Percentiles rank a stretch among this genome's conserved stretches.
Evolutionary conservation across 2,329 filamentous ascomycete species (phyloP).

Genomic region (Aotearoamyces nothofagi): DNA sequence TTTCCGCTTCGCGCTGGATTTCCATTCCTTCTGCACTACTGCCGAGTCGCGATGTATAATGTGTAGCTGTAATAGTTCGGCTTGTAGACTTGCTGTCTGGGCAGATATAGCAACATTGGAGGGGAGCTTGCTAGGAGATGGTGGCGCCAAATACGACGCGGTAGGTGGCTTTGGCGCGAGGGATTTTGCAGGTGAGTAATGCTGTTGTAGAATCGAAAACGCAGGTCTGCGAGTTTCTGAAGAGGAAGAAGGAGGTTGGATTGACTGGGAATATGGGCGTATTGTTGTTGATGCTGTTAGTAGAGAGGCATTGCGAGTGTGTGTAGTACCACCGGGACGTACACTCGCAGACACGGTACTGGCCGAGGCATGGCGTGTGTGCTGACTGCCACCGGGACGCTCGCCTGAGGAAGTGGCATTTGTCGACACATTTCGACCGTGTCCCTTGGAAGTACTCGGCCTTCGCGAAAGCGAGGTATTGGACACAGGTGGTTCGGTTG

Average conservation of each 20-base stretch:
- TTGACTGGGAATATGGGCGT: slow-evolving; percentile 7
- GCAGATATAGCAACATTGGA: slow-evolving; percentile 42
- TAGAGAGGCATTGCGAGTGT: slow-evolving; percentile 14
- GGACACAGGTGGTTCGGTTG: slow-evolving; percentile 1
- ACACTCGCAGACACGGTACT: slow-evolving; percentile 10
- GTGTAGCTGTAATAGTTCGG: slow-evolving; percentile 50
- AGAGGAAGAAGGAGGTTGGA: slow-evolving; percentile 3
- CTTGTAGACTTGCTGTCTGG: slow-evolving; percentile 42
- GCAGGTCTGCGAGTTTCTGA: slow-evolving; percentile 10
- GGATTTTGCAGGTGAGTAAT: slow-evolving; percentile 49
- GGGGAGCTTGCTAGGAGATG: slow-evolving; percentile 45
- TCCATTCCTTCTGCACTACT: slow-evolving; percentile 32
- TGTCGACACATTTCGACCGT: background rate
- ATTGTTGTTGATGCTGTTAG: slow-evolving; percentile 8
- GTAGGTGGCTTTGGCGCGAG: slow-evolving; percentile 46
- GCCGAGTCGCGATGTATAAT: slow-evolving; percentile 42
- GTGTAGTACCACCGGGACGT: slow-evolving; percentile 2
- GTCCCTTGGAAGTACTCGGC: slow-evolving; percentile 1
- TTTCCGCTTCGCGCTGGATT: slow-evolving; percentile 34
- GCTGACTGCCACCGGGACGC: slow-evolving; percentile 1
- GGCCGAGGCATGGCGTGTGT: slow-evolving; percentile 8
- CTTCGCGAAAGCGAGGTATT: background rate
- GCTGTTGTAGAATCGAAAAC: slow-evolving; percentile 50
- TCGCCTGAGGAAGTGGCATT: background rate
- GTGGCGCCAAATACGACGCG: slow-evolving; percentile 38